Base-by-base conservation (phyloP, 1,284 basidiomycete species). In the Moesziomyces sp. region DNA sequence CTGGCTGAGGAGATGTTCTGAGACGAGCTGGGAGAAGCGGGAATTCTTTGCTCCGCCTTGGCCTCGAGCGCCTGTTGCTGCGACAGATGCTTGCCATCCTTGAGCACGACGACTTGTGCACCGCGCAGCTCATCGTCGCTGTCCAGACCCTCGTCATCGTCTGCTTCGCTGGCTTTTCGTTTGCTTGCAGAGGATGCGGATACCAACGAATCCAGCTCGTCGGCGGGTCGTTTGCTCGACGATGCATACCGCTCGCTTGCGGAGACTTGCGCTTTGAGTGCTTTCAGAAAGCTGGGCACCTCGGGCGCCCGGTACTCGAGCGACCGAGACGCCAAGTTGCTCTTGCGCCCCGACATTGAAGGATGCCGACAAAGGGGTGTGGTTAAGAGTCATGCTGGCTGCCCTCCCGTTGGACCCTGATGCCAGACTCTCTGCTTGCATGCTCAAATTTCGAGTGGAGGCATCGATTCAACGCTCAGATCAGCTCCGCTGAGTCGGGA, bases 71-170 rank as follows among this genome's bases (percentile, higher is more conserved):
- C 75, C 26, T 81, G 58, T 13, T 78, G 72, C 2, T 47, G 50
- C 3, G 64, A 66, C 4, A 81, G 48, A 46, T 81, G 79, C 45
- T 74, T 78, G 6, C 77, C 73, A 30, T 78, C 69, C 18, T 78
- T 77, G 2, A 81, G 46, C 5, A 81, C 74, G 21, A 81, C 79
- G 5, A 81, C 64, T 58, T 78, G 76, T 2, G 79, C 79, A 5
- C 71, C 70, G 9, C 48, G 50, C 30, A 72, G 42, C 13, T 79
- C 79, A 21, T 76, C 66, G 6, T 76, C 74, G 45, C 62, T 55
- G 13, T 71, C 73, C 10, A 57, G 44, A 0, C 21, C 60, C 9
- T 7, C 45, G 6, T 55, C 46, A n/a, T 46, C 42, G 3, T 60
- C 47, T 0, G 44, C 52, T 3, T 56, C 30, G 0, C 18, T 1